Evolutionary conservation across 768 basidiomycete genomes (phyloP).

Genomic region (Boletus rufocinnamomeus): DNA sequence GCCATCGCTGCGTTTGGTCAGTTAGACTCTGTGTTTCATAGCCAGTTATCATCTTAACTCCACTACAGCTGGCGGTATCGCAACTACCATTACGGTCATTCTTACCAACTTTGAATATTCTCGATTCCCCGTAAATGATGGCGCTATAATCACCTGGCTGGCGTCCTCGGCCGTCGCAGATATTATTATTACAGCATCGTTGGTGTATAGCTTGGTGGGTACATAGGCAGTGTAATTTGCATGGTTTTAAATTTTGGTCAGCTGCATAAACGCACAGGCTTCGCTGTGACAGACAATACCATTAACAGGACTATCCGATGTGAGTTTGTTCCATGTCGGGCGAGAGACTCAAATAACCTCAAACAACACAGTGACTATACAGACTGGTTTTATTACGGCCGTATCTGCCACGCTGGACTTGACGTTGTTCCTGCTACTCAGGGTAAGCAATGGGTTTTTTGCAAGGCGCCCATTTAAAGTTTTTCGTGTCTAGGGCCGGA

Average conservation of each 20-base stretch:
- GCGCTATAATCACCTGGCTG: slow-evolving; percentile 43
- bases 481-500: neutral
- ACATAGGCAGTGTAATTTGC: neutral
- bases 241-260: slow-evolving; percentile 11
- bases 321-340: slow-evolving; percentile 18
- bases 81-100: slow-evolving; percentile 35
- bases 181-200: slow-evolving; percentile 42
- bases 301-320: slow-evolving; percentile 45
- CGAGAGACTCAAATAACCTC: neutral
- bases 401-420: slow-evolving; percentile 24
- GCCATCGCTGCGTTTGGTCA: slow-evolving; percentile 13
- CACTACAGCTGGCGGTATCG: slow-evolving; percentile 37
- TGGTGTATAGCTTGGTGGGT: slow-evolving; percentile 46
- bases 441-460: slow-evolving; percentile 6
- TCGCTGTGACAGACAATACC: slow-evolving; percentile 37
- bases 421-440: slow-evolving; percentile 24
- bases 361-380: slow-evolving; percentile 29
- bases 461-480: neutral
- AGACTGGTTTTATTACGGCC: slow-evolving; percentile 30
- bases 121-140: slow-evolving; percentile 37
- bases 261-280: slow-evolving; percentile 45
- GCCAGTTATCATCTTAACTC: neutral
- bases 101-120: slow-evolving; percentile 35
- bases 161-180: slow-evolving; percentile 43
- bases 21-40: neutral